Conservation (phyloP, 768 basidiomycete genomes). For the Pisolithus microcarpus region DNA sequence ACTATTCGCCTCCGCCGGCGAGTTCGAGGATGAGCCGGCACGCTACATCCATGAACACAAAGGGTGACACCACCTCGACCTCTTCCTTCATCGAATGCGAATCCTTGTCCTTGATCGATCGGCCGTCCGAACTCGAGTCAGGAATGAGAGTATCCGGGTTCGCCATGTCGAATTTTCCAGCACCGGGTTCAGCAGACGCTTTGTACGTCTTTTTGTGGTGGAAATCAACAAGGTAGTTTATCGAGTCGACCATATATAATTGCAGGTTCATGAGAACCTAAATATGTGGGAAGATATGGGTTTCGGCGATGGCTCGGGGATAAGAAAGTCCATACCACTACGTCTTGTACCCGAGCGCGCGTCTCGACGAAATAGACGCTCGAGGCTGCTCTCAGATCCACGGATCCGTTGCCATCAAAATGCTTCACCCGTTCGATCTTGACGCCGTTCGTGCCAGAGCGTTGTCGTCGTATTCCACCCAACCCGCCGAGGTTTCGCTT, state of each 20-base stretch:
- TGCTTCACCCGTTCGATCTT: constrained; percentile 58
- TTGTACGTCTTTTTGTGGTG: constrained; percentile 93
- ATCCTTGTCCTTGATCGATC: constrained; percentile 50
- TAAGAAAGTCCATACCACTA: constrained; percentile 60
- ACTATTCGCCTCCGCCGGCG: constrained; percentile 55
- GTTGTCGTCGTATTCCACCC: constrained; percentile 41
- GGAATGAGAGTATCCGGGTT: constrained; percentile 26
- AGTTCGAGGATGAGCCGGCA: constrained; percentile 91
- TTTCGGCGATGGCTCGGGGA: neutral
- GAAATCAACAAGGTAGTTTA: constrained; percentile 97
- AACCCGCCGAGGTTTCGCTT: constrained; percentile 74
- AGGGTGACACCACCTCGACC: constrained; percentile 68
- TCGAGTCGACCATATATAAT: constrained; percentile 91
- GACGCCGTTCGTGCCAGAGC: constrained; percentile 27
- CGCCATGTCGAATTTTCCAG: constrained; percentile 65
- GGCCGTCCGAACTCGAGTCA: constrained; percentile 50
- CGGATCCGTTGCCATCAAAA: constrained; percentile 51
- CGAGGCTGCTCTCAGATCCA: constrained; percentile 61
- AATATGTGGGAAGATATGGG: neutral
- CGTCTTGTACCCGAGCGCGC: constrained; percentile 79
- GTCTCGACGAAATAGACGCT: constrained; percentile 93
- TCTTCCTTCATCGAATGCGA: constrained; percentile 38
- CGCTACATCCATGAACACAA: constrained; percentile 95
- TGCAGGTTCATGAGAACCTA: constrained; percentile 97
- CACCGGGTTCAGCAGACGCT: constrained; percentile 59